Evolutionary conservation across 2,329 filamentous ascomycete genomes (phyloP), one percentile per base, ranked within the genome.

Genomic region (Cryphonectria carpinicola): DNA sequence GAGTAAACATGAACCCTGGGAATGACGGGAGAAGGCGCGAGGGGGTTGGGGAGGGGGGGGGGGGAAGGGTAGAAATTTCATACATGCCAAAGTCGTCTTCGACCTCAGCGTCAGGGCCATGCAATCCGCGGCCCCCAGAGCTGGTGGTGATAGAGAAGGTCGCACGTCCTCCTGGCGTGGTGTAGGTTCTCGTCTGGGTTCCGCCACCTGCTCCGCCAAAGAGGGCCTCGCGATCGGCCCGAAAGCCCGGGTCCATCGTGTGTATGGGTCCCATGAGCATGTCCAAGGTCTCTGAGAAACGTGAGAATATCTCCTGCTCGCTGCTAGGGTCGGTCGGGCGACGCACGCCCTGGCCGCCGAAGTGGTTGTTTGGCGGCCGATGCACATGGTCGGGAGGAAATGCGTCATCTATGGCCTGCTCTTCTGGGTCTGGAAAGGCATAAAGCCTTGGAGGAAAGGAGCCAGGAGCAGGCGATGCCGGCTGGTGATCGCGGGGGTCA

Each of bases 401-500:
- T 32, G 32, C 11, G 0, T 32, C 25, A 35, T 89, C 86, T 71
- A 90, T 87, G 74, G 90, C 86, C 37, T 81, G 85, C 74, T 89
- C 87, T 19, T 88, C 88, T 1, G 87, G 87, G 70, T 90, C 88
- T 1, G 87, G 87, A 71, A 82, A 79, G 32, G 32, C 3, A 32
- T 4, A 3, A 32, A 4, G 32, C 32, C 3, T 4, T 32, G 32
- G 32, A 3, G 87, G 87, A 71, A 82, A 79, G 60, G 35, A 43
- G 63, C 75, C 78, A 56, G 35, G 76, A 74, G 61, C 78, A 56
- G 35, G 76, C 74, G 61, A 74, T 25, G 80, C 77, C 32, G 79
- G 76, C 11, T 79, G 72, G 41, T 79, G 74, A 1, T 79, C 75
- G 73, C 92, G 87, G 13, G 92, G 92, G 74, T 94, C 92, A 75